Evolutionary conservation across 2,329 filamentous ascomycete species (phyloP).

Genomic region (Tolypocladium cylindrosporum): DNA sequence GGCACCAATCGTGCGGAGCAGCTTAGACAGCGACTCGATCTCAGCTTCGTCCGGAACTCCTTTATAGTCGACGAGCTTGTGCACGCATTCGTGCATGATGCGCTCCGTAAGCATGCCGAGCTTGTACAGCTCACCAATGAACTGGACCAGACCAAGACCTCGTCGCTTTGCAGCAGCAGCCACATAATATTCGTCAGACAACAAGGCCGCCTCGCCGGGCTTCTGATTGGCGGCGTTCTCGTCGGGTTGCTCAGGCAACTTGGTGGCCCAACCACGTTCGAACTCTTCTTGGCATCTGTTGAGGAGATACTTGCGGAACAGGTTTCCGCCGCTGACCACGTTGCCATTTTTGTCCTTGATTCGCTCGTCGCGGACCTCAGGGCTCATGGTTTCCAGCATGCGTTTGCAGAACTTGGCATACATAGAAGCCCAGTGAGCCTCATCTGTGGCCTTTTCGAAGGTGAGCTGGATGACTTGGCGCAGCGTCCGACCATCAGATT

Average conservation of each 20-base stretch:
- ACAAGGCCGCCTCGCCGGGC: constrained; percentile 63
- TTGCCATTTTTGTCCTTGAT: constrained; percentile 85
- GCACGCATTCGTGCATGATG: constrained; percentile 99
- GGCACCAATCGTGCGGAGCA: constrained; percentile 81
- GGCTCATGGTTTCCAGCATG: constrained; percentile 92
- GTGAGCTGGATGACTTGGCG: constrained; percentile 98
- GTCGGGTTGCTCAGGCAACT: constrained; percentile 66
- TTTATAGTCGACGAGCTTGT: constrained; percentile 92
- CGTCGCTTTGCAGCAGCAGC: constrained; percentile 92
- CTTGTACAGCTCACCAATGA: constrained; percentile 99
- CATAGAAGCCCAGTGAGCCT: constrained; percentile 97
- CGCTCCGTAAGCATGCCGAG: constrained; percentile 96
- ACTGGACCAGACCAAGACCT: constrained; percentile 95
- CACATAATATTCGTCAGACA: constrained; percentile 94
- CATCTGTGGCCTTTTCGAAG: constrained; percentile 97
- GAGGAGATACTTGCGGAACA: constrained; percentile 97
- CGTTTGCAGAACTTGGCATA: constrained; percentile 97
- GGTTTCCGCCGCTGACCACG: constrained; percentile 79
- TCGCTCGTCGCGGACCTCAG: constrained; percentile 89
- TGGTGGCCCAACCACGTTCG: constrained; percentile 91
- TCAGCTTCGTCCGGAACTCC: constrained; percentile 90
- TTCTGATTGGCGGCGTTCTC: constrained; percentile 32
- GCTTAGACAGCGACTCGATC: constrained; percentile 88
- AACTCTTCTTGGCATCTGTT: constrained; percentile 99
- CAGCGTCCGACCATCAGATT: constrained; percentile 85